Conservation (phyloP, 306 rosid species). For the Carpinus viminea region DNA sequence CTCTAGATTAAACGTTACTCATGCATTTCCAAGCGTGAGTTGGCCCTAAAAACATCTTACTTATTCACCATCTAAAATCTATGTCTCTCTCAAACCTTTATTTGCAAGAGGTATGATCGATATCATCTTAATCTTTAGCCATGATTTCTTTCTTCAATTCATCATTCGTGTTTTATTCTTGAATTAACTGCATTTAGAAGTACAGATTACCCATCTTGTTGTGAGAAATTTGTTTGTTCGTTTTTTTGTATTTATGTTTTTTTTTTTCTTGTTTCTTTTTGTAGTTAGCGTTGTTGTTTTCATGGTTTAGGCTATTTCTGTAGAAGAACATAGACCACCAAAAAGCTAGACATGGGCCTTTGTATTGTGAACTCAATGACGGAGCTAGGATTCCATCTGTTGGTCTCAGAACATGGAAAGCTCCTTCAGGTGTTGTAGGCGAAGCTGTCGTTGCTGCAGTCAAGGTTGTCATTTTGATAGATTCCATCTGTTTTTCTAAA, state of each 20-base stretch:
- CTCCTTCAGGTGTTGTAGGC: conserved; percentile 63
- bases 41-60: too few relatives aligned
- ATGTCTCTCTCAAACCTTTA: too few relatives aligned
- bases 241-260: neutral
- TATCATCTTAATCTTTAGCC: too few relatives aligned
- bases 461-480: conserved; percentile 43
- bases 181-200: neutral
- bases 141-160: too few relatives aligned
- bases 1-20: too few relatives aligned
- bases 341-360: conserved; percentile 25
- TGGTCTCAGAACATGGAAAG: conserved; percentile 84
- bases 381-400: conserved; percentile 70
- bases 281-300: neutral
- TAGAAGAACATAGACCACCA: conserved; percentile 40
- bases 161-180: too few relatives aligned
- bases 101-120: too few relatives aligned
- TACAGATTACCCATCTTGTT: neutral
- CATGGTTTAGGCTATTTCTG: conserved; percentile 1
- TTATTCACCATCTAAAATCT: too few relatives aligned
- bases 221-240: too few relatives aligned
- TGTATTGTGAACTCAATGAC: conserved; percentile 62
- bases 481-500: neutral
- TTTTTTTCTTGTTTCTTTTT: neutral
- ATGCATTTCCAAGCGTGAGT: too few relatives aligned
- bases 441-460: conserved; percentile 63